Percentiles rank a stretch among this genome's conserved stretches.
These are phyloP conservation scores for Strigomonas galati DNA, from an alignment of 208 protist species.

Conservation along the genomic window DNA sequence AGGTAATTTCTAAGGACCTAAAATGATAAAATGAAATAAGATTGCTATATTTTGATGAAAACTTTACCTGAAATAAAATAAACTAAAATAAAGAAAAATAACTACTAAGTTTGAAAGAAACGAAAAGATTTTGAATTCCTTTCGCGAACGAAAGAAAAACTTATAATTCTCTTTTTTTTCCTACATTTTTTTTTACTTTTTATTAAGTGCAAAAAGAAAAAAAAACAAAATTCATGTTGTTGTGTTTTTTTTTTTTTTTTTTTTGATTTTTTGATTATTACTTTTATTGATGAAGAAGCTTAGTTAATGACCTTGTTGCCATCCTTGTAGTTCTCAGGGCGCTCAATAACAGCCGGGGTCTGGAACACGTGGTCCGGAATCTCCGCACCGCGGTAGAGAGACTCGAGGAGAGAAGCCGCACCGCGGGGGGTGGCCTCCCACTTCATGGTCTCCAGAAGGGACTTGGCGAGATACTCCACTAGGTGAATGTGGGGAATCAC, in stretches of 20 bases:
- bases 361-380: slow-evolving; percentile 90
- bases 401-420: slow-evolving; percentile 85
- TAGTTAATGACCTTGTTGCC: slow-evolving; percentile 74
- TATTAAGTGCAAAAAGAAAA: background rate
- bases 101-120: slow-evolving; percentile 15
- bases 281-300: slow-evolving; percentile 12
- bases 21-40: slow-evolving; percentile 14
- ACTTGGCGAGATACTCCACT: slow-evolving; percentile 83
- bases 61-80: slow-evolving; percentile 14
- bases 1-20: slow-evolving; percentile 2
- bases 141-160: background rate
- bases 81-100: slow-evolving; percentile 18
- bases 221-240: background rate
- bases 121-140: no score
- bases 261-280: slow-evolving; percentile 15
- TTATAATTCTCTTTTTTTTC: slow-evolving; percentile 16
- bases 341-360: slow-evolving; percentile 85
- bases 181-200: slow-evolving; percentile 13
- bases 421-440: slow-evolving; percentile 86
- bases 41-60: slow-evolving; percentile 10
- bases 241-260: no score
- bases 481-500: slow-evolving; percentile 87
- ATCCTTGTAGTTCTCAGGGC: slow-evolving; percentile 71
- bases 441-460: slow-evolving; percentile 85
- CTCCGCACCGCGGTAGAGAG: slow-evolving; percentile 84